A percentile compares a stretch with the other conserved stretches of the same genome.
These are phyloP conservation scores for Zygotorulaspora florentina DNA, from an alignment of 805 yeast species.

Conservation along the genomic window DNA sequence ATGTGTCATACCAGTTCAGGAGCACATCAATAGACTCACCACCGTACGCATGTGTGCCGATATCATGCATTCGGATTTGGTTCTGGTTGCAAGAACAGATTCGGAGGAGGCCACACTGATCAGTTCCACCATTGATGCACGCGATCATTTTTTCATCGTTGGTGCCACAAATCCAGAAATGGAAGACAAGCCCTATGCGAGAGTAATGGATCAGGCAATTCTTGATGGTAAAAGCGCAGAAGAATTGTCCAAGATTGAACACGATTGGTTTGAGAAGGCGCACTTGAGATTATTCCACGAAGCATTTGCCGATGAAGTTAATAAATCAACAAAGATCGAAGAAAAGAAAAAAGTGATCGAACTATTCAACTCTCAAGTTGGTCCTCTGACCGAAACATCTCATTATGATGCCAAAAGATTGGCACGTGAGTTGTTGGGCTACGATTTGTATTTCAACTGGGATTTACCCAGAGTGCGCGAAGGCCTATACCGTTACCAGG, in stretches of 20 bases:
- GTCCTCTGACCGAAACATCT: constrained; percentile 72
- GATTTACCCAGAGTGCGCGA: constrained; percentile 92
- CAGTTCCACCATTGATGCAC: constrained; percentile 87
- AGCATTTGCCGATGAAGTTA: constrained; percentile 82
- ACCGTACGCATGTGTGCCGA: constrained; percentile 96
- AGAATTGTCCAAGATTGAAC: constrained; percentile 67
- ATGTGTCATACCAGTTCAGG: constrained; percentile 95
- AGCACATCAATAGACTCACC: constrained; percentile 89
- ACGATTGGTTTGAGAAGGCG: constrained; percentile 77
- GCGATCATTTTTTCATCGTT: constrained; percentile 89
- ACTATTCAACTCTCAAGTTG: constrained; percentile 62
- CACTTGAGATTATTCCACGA: constrained; percentile 85
- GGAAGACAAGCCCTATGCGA: constrained; percentile 55
- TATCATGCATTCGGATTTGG: constrained; percentile 79
- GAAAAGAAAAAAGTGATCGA: constrained; percentile 52
- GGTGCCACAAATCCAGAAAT: constrained; percentile 87
- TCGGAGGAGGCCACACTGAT: constrained; percentile 96
- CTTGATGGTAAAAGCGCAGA: constrained; percentile 65
- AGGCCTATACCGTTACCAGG: constrained; percentile 93
- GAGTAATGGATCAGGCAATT: constrained; percentile 81
- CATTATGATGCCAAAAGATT: constrained; percentile 73
- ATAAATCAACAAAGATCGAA: constrained; percentile 45
- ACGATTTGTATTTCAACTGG: constrained; percentile 89
- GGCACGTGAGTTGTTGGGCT: constrained; percentile 71
- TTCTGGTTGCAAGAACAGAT: constrained; percentile 92